Evolutionary conservation across 306 rosid species (phyloP), one percentile per base, ranked within the genome.

Genomic region (Pyrus pyrifolia): DNA sequence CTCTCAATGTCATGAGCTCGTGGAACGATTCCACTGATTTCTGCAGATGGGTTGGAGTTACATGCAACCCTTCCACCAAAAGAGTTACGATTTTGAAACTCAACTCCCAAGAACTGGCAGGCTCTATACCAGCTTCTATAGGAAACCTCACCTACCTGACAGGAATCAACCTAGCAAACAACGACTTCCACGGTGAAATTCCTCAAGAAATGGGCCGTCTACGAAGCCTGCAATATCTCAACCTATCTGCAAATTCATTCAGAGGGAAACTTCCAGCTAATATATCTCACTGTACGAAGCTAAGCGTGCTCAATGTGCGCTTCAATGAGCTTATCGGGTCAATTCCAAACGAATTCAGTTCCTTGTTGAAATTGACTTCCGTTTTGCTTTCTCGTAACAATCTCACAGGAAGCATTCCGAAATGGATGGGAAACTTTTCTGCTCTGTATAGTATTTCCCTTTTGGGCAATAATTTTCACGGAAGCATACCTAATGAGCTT

Each of bases 21-120:
- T 85, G 89, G 91, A 88, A 83, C 79, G 74, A 80, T 2, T 79
- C 89, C 19, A 46, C 68, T 33, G 65, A 80, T 8, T 79, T 85
- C 53, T 88, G 91, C 71, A 79, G 67, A 5, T 83, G 86, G 86
- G 11, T 55, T 62, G 86, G 89, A 49, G 33, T 88, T 31, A 71
- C 87, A 14, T 85, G 91, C 76, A 79, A 59, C 77, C 71, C 15
- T 7, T 29, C 71, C 52, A 78, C 14, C 53, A 76, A 65, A 64
- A 81, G 78, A 35, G 75, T 85, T 30, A 53, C 64, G 8, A 1
- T 67, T 22, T 29, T 88, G 70, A 45, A 73, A 60, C 80, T 88
- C 6, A 10, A 22, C 71, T 30, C 72, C 4, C 14, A 53, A 57
- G 25, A 29, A 45, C 19, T 88, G 67, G 61, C 9, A 14, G 85